Base-by-base conservation (phyloP, 1,284 basidiomycete genomes). In the Leccinum proliferum region DNA sequence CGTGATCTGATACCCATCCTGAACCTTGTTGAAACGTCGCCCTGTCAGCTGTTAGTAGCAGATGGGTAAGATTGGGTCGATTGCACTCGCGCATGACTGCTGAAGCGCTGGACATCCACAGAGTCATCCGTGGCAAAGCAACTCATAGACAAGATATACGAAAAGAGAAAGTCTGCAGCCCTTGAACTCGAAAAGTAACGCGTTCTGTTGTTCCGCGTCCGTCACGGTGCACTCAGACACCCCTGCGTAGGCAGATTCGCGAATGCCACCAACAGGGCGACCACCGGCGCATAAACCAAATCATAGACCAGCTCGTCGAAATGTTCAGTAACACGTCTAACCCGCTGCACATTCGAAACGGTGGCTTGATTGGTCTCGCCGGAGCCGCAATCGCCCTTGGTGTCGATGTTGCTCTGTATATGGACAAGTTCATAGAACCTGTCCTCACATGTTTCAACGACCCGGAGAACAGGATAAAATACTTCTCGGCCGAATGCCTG, bases 401-500 rank as follows among this genome's bases (percentile, higher is more conserved):
- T 3, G 89, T 94, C 18, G 93, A 98, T 67, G 87, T 98, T 60
- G 90, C 95, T 2, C 91, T 93, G 6, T 96, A 96, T 78, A 91
- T 99, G 82, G 91, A 93, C 63, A 90, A 90, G 68, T 97, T 99
- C 72, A 87, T 98, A 39, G 88, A 90, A 41, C 92, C 94, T 2
- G 84, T 99, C 35, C 82, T 99, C n/a, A 85, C 86, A 50, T 98
- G 96, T 77, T 98, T 99, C 76, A 86, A 89, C 66, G 97, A 99
- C 75, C 84, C 91, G 4, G 97, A 99, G 79, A 94, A 93, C 76
- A 87, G 95, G 73, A 94, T 99, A 66, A 86, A 96, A 57, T 97
- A 97, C 77, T 97, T 96, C 80, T 96, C 96, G 6, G 96, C 95
- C 64, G 96, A 99, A 75, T 96, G 94, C 73, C 81, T 99, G 70